phyloP scores from a whole-genome alignment of 2,329 filamentous ascomycete genomes.

The Sarocladiaceae sp. region DNA sequence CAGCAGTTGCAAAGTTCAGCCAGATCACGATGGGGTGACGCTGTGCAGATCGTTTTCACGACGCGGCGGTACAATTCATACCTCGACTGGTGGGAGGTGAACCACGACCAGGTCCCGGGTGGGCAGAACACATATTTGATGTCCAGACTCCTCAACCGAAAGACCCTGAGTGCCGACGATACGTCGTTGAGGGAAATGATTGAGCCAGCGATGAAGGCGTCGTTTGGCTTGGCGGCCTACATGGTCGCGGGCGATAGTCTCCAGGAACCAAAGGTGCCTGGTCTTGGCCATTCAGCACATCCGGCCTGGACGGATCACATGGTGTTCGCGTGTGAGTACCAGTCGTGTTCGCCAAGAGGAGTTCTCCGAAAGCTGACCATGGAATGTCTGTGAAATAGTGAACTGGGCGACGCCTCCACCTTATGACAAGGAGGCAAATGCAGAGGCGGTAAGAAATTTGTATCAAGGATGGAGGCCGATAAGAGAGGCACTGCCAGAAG shows the following conservation, averaged over 20 bases:
- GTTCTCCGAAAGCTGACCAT: neutral
- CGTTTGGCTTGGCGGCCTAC: constrained; percentile 26
- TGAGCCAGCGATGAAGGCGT: constrained; percentile 21
- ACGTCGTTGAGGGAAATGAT: constrained; percentile 28
- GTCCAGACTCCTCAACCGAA: constrained; percentile 36
- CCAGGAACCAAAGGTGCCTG: constrained; percentile 33
- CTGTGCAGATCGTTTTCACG: neutral
- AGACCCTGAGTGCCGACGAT: constrained; percentile 27
- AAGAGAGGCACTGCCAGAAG: constrained; percentile 22
- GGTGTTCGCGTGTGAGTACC: neutral
- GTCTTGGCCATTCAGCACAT: constrained; percentile 39
- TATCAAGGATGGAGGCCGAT: constrained; percentile 13
- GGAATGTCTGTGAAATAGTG: neutral
- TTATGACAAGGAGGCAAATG: neutral
- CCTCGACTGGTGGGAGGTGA: constrained; percentile 28
- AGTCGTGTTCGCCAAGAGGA: neutral
- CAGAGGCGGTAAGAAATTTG: constrained; percentile 15
- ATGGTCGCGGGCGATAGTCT: constrained; percentile 40
- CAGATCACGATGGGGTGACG: neutral
- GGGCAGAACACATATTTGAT: constrained; percentile 31
- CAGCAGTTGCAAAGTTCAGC: neutral
- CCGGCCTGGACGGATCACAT: constrained; percentile 41
- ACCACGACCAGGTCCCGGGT: constrained; percentile 28
- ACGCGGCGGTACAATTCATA: constrained; percentile 30
- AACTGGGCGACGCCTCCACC: neutral